Base-by-base conservation (phyloP, 2,329 filamentous ascomycete species). In the Acrodontium crateriforme region DNA sequence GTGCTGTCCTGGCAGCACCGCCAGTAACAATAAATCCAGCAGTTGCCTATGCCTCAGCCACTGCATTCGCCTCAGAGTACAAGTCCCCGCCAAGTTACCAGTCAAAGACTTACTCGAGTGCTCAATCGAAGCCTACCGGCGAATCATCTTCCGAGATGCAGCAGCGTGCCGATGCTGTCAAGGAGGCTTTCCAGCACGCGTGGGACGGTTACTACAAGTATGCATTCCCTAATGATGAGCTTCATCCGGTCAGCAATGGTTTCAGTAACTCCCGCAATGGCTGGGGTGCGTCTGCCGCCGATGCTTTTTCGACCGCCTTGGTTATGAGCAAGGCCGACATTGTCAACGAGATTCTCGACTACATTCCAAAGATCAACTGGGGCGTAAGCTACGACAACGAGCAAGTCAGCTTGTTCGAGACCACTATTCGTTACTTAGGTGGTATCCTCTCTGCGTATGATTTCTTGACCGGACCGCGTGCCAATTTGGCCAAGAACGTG, bases 351-450 rank as follows among this genome's bases (percentile, higher is more conserved):
- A 84, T 91, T 37, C 54, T 92, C 12, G 61, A 76, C 5, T 75
- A 74, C 47, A 68, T 92, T 24, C 66, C 71, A 0, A 68, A 56
- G 0, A 76, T 91, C 44, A 62, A 91, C 52, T 92, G 81, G 46
- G 66, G 66, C 22, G 58, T 62, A 8, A 79, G 40, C 20, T 31
- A 41, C 25, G 34, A 42, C 1, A 45, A 61, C 2, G 53, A 62
- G 2, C 54, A 62, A 7, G 72, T 92, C 26, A 87, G 78, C 19
- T 55, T 93, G 6, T 93, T 93, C 45, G 84, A 93, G 55, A 91
- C 82, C 0, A 93, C 81, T 1, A 92, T 93, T 46, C 74, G 84
- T 16, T 92, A 92, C 45, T 58, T 93, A 1, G 84, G 71, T 7
- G 84, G 83, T 10, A 63, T 93, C 43, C 49, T 93, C 6, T 79